phyloP scores from a whole-genome alignment of 345 rosid species.

The Arabis hirsuta region DNA sequence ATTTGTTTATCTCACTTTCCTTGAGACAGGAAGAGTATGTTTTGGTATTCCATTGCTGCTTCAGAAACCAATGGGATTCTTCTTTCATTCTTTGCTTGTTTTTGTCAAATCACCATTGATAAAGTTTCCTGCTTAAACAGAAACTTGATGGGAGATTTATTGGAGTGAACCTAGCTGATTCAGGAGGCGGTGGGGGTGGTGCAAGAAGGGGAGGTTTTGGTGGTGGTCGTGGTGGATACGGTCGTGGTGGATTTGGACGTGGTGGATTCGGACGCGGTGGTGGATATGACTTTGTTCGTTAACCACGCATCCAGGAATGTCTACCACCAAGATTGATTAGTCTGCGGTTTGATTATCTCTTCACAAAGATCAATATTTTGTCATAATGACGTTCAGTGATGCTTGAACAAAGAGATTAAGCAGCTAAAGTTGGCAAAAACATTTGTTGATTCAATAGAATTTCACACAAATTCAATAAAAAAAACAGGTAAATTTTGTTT shows the following conservation, averaged over 20 bases:
- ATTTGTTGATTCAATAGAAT: conserved; percentile 18
- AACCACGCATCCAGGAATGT: conserved; percentile 3
- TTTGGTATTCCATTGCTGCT: conserved; percentile 29
- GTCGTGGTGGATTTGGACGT: conserved; percentile 27
- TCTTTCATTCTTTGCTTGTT: conserved; percentile 26
- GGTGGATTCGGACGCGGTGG: conserved; percentile 19
- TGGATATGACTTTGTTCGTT: conserved; percentile 38
- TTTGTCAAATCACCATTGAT: conserved; percentile 23
- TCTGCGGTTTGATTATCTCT: conserved; percentile 19
- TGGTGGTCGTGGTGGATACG: conserved; percentile 33
- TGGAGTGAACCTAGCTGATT: conserved; percentile 36
- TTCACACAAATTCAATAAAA: not conserved
- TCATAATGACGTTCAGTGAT: conserved; percentile 18
- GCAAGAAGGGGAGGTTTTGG: conserved; percentile 42
- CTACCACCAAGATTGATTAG: conserved; percentile 15
- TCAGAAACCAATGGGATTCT: not conserved
- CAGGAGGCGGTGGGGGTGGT: conserved; percentile 44
- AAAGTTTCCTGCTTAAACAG: conserved; percentile 22
- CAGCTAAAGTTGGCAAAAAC: conserved; percentile 19
- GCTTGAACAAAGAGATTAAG: conserved; percentile 29
- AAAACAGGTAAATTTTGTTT: too few species aligned
- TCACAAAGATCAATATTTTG: conserved; percentile 23
- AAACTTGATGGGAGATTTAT: conserved; percentile 37
- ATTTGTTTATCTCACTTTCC: conserved; percentile 10
- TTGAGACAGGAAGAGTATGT: not conserved